Evolutionary conservation across 2,329 filamentous ascomycete species (phyloP).

Genomic region (Ophiocordyceps camponoti-rufipedis): DNA sequence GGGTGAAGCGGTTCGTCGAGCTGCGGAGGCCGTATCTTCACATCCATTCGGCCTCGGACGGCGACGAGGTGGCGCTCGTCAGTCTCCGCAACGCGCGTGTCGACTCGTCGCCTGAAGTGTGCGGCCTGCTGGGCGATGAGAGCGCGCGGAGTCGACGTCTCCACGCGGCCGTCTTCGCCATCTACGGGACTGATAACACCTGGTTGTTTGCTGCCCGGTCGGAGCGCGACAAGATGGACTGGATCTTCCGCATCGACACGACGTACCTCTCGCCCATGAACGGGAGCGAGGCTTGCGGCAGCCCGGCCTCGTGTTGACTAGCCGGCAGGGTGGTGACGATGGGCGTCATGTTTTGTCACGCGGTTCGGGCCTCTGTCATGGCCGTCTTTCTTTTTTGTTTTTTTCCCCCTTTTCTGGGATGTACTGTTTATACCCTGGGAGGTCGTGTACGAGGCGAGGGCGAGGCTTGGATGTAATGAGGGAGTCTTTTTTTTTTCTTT

Average conservation of each 20-base stretch:
- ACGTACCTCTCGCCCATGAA: constrained; percentile 33
- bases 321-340: no score
- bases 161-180: constrained; percentile 68
- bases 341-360: no score
- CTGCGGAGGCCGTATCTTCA: constrained; percentile 82
- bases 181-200: constrained; percentile 88
- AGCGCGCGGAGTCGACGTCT: constrained; percentile 27
- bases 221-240: constrained; percentile 87
- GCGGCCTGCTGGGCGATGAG: constrained; percentile 48
- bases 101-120: constrained; percentile 78
- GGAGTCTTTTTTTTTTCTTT: neutral
- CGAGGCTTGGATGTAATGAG: no score
- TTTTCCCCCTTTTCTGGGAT: no score
- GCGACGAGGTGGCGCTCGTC: constrained; percentile 79
- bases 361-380: no score
- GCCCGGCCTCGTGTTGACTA: neutral
- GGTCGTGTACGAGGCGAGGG: neutral
- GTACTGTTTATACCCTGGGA: neutral
- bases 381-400: no score
- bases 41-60: constrained; percentile 67
- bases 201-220: constrained; percentile 84
- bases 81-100: constrained; percentile 81
- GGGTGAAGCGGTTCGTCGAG: constrained; percentile 88
- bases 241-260: constrained; percentile 91
- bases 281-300: constrained; percentile 2